A percentile compares a stretch with the other conserved stretches of the same genome.
Conservation (phyloP, 345 rosid species). For the Citrus sinensis region DVS_A1.0 CM039163.1:45570001-45570500, state of each 20-base stretch:
- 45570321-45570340: constrained; percentile 66
- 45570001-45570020: constrained; percentile 72
- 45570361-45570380: background rate
- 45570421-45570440: constrained; percentile 78
- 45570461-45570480: constrained; percentile 99
- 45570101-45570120: constrained; percentile 73
- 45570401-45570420: constrained; percentile 15
- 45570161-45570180: constrained; percentile 87
- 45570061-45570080: constrained; percentile 5
- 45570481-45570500: constrained; percentile 84
- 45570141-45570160: constrained; percentile 68
- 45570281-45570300: constrained; percentile 95
- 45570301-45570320: constrained; percentile 95
- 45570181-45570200: constrained; percentile 18
- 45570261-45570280: constrained; percentile 83
- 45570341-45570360: constrained; percentile 11
- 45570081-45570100: constrained; percentile 22
- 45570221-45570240: background rate
- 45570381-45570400: background rate
- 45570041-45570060: constrained; percentile 3
- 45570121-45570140: constrained; percentile 79
- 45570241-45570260: constrained; percentile 23
- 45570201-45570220: constrained; percentile 13
- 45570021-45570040: constrained; percentile 16
- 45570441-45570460: constrained; percentile 97